Evolutionary conservation across 176 grass and related monocot species (phyloP).

Genomic region (Juncus effusus): DNA sequence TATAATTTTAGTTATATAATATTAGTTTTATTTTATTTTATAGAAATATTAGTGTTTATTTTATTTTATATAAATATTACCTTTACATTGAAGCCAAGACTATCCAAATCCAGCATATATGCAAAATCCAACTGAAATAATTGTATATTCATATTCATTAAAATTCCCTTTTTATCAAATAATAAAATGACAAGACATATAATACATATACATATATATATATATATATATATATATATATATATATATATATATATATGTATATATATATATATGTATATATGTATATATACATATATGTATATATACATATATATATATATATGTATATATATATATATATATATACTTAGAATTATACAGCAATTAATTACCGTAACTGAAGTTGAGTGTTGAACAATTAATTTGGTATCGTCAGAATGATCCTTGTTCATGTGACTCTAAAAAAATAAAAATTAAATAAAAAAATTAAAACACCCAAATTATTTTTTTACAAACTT

Average conservation of each 20-base stretch:
- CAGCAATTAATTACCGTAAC: constrained; percentile 48
- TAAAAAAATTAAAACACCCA: constrained; percentile 19
- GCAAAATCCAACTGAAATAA: constrained; percentile 76
- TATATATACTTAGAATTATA: too few species aligned
- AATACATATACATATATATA: too few species aligned
- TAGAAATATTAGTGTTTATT: constrained; percentile 1
- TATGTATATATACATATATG: too few species aligned
- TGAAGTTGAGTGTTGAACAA: constrained; percentile 71
- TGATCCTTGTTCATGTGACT: constrained; percentile 98
- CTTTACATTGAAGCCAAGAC: constrained; percentile 94
- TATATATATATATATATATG: too few species aligned
- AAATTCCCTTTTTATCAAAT: constrained; percentile 17
- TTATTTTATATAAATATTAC: constrained; percentile 27
- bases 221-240: too few species aligned
- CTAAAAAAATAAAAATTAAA: constrained; percentile 36
- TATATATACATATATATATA: too few species aligned
- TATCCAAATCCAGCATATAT: constrained; percentile 82
- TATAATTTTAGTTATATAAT: constrained; percentile 10
- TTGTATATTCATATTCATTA: not conserved
- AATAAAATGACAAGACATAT: constrained; percentile 11
- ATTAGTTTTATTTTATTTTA: constrained; percentile 17
- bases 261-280: too few species aligned
- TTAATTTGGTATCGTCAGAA: constrained; percentile 83
- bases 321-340: too few species aligned
- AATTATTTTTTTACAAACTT: constrained; percentile 4